phyloP scores from a whole-genome alignment of 352 stramenopile species.

The Globisporangium canariense region DNA sequence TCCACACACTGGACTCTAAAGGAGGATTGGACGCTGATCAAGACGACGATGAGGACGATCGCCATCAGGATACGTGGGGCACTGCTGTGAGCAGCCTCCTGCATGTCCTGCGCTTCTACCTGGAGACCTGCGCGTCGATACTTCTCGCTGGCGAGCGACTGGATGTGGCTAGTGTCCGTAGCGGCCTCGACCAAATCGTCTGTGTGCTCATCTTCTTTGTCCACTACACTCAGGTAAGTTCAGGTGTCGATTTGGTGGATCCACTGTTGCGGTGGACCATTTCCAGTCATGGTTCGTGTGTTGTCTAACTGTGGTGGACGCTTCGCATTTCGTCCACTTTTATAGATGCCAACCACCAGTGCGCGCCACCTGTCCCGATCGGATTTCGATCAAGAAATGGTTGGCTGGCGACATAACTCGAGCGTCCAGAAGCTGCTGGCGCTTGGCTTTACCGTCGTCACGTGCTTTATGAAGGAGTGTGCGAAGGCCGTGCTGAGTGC shows the following conservation, averaged over 20 bases:
- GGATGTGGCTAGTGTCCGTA: slow-evolving; percentile 6
- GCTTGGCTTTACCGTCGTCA: slow-evolving; percentile 12
- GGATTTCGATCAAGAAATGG: slow-evolving; percentile 8
- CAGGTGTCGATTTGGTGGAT: background rate
- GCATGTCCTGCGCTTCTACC: slow-evolving; percentile 2
- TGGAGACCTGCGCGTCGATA: slow-evolving; percentile 5
- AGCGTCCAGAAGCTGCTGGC: background rate
- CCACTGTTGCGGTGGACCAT: background rate
- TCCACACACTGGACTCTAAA: slow-evolving; percentile 4
- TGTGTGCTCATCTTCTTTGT: slow-evolving; percentile 32
- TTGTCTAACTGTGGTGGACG: background rate
- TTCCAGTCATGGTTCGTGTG: background rate
- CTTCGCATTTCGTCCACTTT: background rate
- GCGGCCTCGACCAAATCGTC: slow-evolving; percentile 22
- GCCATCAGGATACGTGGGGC: slow-evolving; percentile 1
- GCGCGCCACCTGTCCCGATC: background rate
- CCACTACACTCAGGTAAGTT: slow-evolving; percentile 26
- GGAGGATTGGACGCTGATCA: background rate
- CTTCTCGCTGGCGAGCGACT: slow-evolving; percentile 9
- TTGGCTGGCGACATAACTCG: background rate
- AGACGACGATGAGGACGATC: background rate
- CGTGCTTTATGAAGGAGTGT: slow-evolving; percentile 17
- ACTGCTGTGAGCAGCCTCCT: slow-evolving; percentile 1
- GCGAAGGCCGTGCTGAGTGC: slow-evolving; percentile 7
- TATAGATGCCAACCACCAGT: background rate